These are phyloP conservation scores for Lepraria neglecta DNA, from an alignment of 495 filamentous ascomycete species.

Conservation along the genomic window DNA sequence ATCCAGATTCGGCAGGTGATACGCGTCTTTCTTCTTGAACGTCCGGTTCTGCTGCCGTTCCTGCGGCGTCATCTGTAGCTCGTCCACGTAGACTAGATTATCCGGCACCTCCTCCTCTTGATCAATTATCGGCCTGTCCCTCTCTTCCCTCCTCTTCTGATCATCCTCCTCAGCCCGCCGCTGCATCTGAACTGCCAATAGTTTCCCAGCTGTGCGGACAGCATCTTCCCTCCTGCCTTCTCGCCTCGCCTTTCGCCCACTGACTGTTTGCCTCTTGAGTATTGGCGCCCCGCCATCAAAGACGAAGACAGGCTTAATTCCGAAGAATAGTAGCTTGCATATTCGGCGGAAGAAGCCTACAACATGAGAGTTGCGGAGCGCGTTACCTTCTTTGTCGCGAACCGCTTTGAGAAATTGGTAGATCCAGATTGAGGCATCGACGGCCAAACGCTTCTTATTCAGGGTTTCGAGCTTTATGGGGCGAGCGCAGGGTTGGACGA, in stretches of 20 bases:
- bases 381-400: constrained; percentile 96
- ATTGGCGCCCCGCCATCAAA: constrained; percentile 93
- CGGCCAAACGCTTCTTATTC: constrained; percentile 87
- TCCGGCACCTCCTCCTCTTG: constrained; percentile 63
- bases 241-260: constrained; percentile 64
- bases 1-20: constrained; percentile 83
- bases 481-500: constrained; percentile 80
- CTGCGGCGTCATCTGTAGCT: constrained; percentile 69
- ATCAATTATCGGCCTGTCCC: constrained; percentile 30
- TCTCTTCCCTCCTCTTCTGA: constrained; percentile 51
- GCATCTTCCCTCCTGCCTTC: constrained; percentile 94
- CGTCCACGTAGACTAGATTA: constrained; percentile 79
- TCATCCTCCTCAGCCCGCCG: constrained; percentile 77
- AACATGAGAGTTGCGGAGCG: constrained; percentile 86
- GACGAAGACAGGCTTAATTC: constrained; percentile 95
- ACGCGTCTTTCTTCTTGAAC: constrained; percentile 87
- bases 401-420: constrained; percentile 99
- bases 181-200: constrained; percentile 91
- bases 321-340: constrained; percentile 92
- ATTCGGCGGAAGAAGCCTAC: constrained; percentile 97
- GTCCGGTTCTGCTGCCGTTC: constrained; percentile 68
- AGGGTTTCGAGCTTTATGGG: constrained; percentile 89
- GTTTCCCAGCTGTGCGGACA: constrained; percentile 74
- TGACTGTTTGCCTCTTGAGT: constrained; percentile 86
- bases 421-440: constrained; percentile 99